Evolutionary conservation across 2,329 filamentous ascomycete species (phyloP).

Genomic region (Verticillium nonalfalfae): DNA sequence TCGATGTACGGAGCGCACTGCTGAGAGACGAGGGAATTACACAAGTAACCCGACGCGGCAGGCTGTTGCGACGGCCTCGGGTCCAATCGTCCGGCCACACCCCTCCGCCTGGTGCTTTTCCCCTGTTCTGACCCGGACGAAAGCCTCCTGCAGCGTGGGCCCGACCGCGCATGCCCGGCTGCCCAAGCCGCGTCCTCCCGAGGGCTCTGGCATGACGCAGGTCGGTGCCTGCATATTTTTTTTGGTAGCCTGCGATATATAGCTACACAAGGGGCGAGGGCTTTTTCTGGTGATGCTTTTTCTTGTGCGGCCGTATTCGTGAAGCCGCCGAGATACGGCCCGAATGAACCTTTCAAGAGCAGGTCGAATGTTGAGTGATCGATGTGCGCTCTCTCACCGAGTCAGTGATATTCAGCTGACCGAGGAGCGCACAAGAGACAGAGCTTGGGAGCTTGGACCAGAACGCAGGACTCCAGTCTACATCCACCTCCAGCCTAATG

Average conservation of each 20-base stretch:
- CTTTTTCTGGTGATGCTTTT: neutral
- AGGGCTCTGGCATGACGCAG: neutral
- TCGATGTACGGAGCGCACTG: no score
- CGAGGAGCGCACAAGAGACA: neutral
- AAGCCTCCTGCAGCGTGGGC: neutral
- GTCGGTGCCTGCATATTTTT: no score
- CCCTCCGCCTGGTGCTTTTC: neutral
- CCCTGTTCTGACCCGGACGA: neutral
- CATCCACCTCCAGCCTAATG: no score
- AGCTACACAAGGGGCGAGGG: no score
- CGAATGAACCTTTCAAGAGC: neutral
- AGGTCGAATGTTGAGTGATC: neutral
- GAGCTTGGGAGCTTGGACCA: neutral
- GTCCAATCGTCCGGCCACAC: neutral
- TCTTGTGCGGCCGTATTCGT: neutral
- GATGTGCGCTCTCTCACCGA: neutral
- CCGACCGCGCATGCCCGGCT: neutral
- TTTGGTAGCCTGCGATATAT: neutral
- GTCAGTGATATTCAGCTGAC: neutral
- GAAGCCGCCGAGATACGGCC: neutral
- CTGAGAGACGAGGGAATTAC: neutral
- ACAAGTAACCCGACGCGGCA: neutral
- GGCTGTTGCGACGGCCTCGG: neutral
- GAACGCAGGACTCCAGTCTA: neutral
- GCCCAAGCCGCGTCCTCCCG: neutral